Evolutionary conservation across 2,329 filamentous ascomycete genomes (phyloP).

Genomic region (Diaporthe citrichinensis): DNA sequence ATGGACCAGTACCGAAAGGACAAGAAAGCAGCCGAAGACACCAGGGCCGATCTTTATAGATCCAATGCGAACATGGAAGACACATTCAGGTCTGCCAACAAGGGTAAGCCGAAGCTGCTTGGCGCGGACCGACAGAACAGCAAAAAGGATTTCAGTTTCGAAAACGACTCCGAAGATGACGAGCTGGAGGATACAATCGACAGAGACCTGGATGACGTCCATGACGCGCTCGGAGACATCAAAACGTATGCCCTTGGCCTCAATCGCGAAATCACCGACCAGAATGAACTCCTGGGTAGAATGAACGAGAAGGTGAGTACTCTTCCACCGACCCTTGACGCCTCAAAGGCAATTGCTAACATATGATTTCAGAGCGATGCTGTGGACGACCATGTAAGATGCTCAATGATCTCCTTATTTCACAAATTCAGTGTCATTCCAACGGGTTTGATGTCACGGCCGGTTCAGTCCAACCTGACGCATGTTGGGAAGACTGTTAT

Average conservation of each 20-base stretch:
- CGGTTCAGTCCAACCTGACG: no score
- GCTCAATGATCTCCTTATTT: not conserved
- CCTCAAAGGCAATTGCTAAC: conserved; percentile 2
- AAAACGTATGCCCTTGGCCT: conserved; percentile 84
- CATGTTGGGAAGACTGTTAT: not conserved
- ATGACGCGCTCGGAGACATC: conserved; percentile 76
- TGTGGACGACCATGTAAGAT: conserved; percentile 83
- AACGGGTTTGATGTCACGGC: no score
- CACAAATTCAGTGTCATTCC: no score
- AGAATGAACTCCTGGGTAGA: conserved; percentile 79
- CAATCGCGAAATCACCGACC: conserved; percentile 79
- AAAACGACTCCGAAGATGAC: not conserved
- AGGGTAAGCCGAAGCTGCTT: conserved; percentile 23
- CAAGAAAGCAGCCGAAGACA: conserved; percentile 75
- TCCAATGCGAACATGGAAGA: conserved; percentile 68
- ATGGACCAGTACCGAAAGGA: conserved; percentile 79
- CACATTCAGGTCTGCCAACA: conserved; percentile 50
- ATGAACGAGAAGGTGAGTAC: conserved; percentile 81
- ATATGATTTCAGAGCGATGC: conserved; percentile 75
- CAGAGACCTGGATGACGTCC: conserved; percentile 72
- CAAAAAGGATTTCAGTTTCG: not conserved
- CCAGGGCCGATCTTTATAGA: conserved; percentile 65
- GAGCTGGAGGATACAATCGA: conserved; percentile 68
- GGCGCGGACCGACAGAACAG: conserved; percentile 43
- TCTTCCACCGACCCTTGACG: not conserved